Base-by-base conservation (phyloP, 1,284 basidiomycete genomes). In the Pulveroboletus sp. region DNA sequence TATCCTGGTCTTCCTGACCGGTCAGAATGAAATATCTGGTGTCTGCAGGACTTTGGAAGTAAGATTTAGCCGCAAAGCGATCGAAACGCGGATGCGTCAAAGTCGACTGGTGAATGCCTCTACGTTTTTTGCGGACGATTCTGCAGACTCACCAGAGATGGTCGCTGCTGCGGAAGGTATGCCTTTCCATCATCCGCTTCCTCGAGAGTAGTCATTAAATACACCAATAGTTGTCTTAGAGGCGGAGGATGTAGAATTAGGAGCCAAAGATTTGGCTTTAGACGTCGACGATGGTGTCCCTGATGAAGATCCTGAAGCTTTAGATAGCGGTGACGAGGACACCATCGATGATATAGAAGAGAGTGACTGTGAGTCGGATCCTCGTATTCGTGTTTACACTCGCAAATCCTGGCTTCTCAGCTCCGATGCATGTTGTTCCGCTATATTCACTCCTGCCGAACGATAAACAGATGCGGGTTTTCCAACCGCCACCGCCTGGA, bases 381-480 rank as follows among this genome's bases (percentile, higher is more conserved):
- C 25, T 24, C n/a, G 15, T 10, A 46, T 48, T 24, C 36, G 28
- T 52, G 24, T 44, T 29, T 39, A 9, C 44, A 25, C 43, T 47
- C 20, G 50, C 49, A 18, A 49, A 49, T 45, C 50, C 42, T 56
- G 35, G 25, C 8, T 15, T 7, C 65, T 80, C 82, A 99, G 78
- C 86, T 81, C 68, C 82, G 81, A 72, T 88, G 86, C 82, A 99
- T 49, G 81, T 96, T 14, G 86, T 99, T 1, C 96, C 97, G 0
- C 88, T 99, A 62, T 99, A 99, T 76, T 98, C 97, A 4, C 87
- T 98, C 63, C 89, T 99, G 80, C 91, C 97, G 0, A 94, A 94
- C 17, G 96, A 99, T 72, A 84, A 97, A 54, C 97, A 99, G 71
- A 95, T 97, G 70, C 91, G 90, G 64, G 98, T 99, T 58, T 99